Evolutionary conservation across 148 eudicot genomes (phyloP).

Genomic region (Fallopia convolvulus): DNA sequence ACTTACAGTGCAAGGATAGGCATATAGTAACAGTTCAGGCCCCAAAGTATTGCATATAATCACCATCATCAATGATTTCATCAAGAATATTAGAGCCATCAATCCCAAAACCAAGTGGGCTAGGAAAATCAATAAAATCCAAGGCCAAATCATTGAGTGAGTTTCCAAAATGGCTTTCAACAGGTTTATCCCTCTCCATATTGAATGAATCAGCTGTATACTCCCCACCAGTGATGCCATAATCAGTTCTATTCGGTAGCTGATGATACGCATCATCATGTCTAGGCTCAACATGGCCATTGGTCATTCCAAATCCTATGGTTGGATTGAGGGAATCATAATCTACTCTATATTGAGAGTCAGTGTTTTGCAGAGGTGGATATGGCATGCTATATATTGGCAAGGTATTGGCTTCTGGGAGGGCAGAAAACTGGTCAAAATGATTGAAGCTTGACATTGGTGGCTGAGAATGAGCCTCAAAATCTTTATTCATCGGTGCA

Average conservation of each 20-base stretch:
- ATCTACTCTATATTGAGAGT: slow-evolving; percentile 25
- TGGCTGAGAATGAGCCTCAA: slow-evolving; percentile 26
- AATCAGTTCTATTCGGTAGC: slow-evolving; percentile 20
- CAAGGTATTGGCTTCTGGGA: slow-evolving; percentile 26
- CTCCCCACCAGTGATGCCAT: slow-evolving; percentile 33
- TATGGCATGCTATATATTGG: slow-evolving; percentile 22
- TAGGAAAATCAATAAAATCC: slow-evolving; percentile 31
- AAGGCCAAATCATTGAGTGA: slow-evolving; percentile 40
- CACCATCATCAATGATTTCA: slow-evolving; percentile 41
- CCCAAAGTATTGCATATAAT: slow-evolving; percentile 42
- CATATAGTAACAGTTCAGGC: slow-evolving; percentile 25
- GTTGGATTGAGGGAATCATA: slow-evolving; percentile 29
- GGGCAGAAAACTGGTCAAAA: slow-evolving; percentile 26
- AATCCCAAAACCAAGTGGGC: slow-evolving; percentile 32
- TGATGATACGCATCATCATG: slow-evolving; percentile 30
- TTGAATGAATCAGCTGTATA: slow-evolving; percentile 29
- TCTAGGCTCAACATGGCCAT: slow-evolving; percentile 19
- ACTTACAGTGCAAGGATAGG: slow-evolving; percentile 4
- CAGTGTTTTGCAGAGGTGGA: slow-evolving; percentile 27
- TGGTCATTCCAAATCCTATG: slow-evolving; percentile 30
- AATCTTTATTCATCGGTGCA: slow-evolving; percentile 25
- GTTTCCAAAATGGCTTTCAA: slow-evolving; percentile 40
- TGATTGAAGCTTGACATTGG: slow-evolving; percentile 25
- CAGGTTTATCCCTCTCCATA: slow-evolving; percentile 36
- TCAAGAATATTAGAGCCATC: slow-evolving; percentile 28